Base-by-base conservation (phyloP, 2,329 filamentous ascomycete genomes). In the Ascochyta clinopodiicola region DNA sequence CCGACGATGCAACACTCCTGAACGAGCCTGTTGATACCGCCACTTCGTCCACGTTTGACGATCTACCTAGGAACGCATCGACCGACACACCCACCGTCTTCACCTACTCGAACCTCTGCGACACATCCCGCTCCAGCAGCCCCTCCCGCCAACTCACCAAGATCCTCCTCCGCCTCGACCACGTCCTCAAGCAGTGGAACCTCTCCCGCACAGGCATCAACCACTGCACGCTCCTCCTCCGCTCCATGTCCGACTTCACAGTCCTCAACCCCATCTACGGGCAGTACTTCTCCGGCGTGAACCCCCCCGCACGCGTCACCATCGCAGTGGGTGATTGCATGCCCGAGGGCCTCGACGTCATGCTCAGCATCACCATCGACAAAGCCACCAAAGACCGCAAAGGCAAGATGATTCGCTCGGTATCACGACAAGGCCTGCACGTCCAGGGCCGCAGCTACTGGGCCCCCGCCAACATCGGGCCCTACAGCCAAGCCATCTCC, bases 381-480 rank as follows among this genome's bases (percentile, higher is more conserved):
- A 64, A 66, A 31, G 50, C 58, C 15, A 24, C 21, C 1, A 44
- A 19, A 17, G 49, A 55, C 27, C 29, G 36, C 17, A 75, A 81
- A 13, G 52, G 52, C 36, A 48, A 56, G 19, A 12, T 22, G 8
- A 10, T 43, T 1, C 51, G 42, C 31, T n/a, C 45, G 8, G 44
- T 54, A 0, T 24, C 44, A 1, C 75, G 80, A 29, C 73, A 78
- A 53, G 90, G 76, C 0, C 82, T 98, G 1, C 95, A 99, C 73
- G 93, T 99, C 6, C 95, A 98, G 76, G 93, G 90, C 3, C 82
- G 91, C 35, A 96, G 92, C 10, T 98, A 98, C 80, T 99, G 95
- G 95, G 95, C 95, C 0, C 95, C 95, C 0, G 94, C 95, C 19
- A 98, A 98, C 70, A 98, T 99, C 49, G 95, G 95, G 0, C 95